Evolutionary conservation across 2,329 filamentous ascomycete genomes (phyloP), one percentile per base, ranked within the genome.

Genomic region (Domatiomyces globalis): DNA sequence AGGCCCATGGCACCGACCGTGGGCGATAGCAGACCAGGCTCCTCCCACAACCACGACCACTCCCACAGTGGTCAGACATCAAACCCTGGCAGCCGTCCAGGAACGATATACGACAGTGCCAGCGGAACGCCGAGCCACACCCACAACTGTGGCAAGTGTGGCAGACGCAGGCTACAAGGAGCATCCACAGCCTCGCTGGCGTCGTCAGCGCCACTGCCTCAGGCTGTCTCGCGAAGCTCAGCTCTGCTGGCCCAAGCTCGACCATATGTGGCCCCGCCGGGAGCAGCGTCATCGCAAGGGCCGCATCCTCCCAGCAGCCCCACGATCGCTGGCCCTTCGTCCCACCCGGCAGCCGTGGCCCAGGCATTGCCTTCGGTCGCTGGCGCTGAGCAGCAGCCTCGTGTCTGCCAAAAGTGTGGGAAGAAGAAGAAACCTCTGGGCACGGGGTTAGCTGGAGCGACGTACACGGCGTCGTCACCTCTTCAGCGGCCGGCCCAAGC

Each of bases 121-220:
- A 33, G 8, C 20, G 17, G 7, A 47, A 15, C 20, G 20, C 19
- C n/a, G 19, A 12, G 15, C 45, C 20, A 47, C 15, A 36, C 49
- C 20, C 52, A 51, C 22, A 49, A 55, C 20, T 60, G 58, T 51
- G 53, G 20, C 12, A 56, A 57, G 22, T 60, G 51, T 20, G 51
- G 51, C 19, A 50, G 47, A 39, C 43, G 19, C 33, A 53, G 48
- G 36, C 46, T 42, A 42, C 36, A 36, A 19, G 46, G 49, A 8
- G 36, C 45, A 4, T n/a, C 45, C 7, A 39, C 36, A 15, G 44
- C 9, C 4, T 36, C 5, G 18, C 18, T 17, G 5, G 48, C 45
- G 15, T 47, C 49, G 19, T 43, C 45, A 10, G 18, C 46, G 17
- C 33, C 25, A 17, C 49, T 20, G 29, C 2, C 33, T 15, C 33